Evolutionary conservation across 2,329 filamentous ascomycete species (phyloP).

Genomic region (Fusarium annulatum): DNA sequence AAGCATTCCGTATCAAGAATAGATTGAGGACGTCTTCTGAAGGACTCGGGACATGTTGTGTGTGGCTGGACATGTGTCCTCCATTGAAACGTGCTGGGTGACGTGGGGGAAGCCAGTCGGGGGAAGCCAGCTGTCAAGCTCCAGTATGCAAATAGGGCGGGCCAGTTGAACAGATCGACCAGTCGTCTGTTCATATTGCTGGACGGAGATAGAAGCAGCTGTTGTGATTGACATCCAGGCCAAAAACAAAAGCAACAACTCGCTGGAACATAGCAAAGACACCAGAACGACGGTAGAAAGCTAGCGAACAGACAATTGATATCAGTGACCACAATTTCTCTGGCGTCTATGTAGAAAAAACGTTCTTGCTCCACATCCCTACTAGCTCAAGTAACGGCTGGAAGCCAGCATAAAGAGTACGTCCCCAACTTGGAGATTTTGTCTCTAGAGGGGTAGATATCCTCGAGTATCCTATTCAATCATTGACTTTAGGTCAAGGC

Average conservation of each 20-base stretch:
- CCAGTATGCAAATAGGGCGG: constrained; percentile 35
- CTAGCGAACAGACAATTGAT: constrained; percentile 4
- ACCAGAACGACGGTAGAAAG: not conserved
- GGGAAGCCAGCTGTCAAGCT: constrained; percentile 48
- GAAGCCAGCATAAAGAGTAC: constrained; percentile 17
- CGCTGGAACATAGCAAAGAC: constrained; percentile 9
- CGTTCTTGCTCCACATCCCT: constrained; percentile 34
- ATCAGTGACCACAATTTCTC: constrained; percentile 18
- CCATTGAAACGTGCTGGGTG: constrained; percentile 51
- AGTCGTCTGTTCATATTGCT: not conserved
- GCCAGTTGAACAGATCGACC: constrained; percentile 30
- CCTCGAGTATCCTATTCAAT: constrained; percentile 11
- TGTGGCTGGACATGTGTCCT: constrained; percentile 53
- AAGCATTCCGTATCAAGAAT: constrained; percentile 33
- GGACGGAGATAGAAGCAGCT: constrained; percentile 30
- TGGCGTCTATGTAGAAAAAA: constrained; percentile 34
- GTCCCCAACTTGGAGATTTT: constrained; percentile 7
- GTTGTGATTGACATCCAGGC: constrained; percentile 36
- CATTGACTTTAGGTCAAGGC: not conserved
- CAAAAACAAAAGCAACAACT: constrained; percentile 27
- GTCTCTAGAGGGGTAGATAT: constrained; percentile 1
- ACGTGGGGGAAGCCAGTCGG: constrained; percentile 47
- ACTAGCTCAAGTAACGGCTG: constrained; percentile 34
- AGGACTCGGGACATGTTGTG: constrained; percentile 37
- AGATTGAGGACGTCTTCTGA: constrained; percentile 29